Percentiles rank a stretch among this genome's conserved stretches.
Conservation (phyloP, 129 eudicot species). For the Logfia minima region DNA sequence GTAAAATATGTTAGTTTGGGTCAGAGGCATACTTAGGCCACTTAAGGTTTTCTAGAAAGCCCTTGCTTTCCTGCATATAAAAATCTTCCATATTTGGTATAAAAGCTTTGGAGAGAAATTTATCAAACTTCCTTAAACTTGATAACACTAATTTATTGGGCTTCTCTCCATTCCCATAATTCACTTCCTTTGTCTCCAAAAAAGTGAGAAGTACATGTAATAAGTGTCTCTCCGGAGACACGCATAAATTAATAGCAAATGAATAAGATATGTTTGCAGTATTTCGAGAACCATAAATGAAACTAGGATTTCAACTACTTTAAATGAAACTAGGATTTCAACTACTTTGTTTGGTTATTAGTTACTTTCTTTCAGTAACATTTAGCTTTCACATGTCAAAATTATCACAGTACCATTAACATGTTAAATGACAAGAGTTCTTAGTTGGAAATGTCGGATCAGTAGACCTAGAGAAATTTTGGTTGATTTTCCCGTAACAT, state of each 20-base stretch:
- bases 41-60: conserved; percentile 1
- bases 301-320: not conserved
- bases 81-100: conserved; percentile 1
- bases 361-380: not conserved
- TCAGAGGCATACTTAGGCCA: not conserved
- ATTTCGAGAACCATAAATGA: not conserved
- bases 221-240: not conserved
- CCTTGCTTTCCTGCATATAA: not conserved
- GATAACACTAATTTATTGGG: too few relatives aligned
- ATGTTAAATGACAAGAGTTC: not conserved
- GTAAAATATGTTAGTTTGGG: not conserved
- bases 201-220: not conserved
- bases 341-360: not conserved
- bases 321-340: too few relatives aligned
- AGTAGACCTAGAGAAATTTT: not conserved
- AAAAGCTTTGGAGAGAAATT: not conserved
- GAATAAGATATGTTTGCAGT: not conserved
- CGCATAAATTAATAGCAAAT: not conserved
- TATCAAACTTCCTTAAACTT: not conserved
- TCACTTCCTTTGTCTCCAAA: not conserved
- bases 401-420: not conserved
- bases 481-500: not conserved
- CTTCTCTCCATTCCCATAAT: not conserved
- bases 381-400: not conserved
- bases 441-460: not conserved